A percentile compares a stretch with the other conserved stretches of the same genome.
Evolutionary conservation across 768 basidiomycete genomes (phyloP).

Genomic region (Infundibulicybe gibba): DNA sequence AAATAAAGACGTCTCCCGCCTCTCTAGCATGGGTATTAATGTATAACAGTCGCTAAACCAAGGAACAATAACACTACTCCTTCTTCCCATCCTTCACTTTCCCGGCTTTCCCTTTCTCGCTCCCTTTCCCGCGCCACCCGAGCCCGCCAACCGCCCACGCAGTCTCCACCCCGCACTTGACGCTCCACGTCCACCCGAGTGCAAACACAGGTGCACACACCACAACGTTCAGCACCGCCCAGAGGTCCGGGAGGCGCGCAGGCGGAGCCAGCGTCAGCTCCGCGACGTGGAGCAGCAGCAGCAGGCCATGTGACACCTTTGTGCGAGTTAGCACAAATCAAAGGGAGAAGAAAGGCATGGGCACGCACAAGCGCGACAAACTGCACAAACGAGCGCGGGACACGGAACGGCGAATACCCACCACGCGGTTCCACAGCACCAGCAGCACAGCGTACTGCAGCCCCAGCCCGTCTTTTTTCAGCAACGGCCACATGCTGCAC

Average conservation of each 20-base stretch:
- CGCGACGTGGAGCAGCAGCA: slow-evolving; percentile 47
- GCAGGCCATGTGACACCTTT: no score
- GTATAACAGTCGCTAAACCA: no score
- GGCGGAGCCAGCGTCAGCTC: slow-evolving; percentile 67
- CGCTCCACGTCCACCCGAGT: slow-evolving; percentile 86
- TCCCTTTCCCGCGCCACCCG: slow-evolving; percentile 9
- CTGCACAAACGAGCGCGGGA: slow-evolving; percentile 47
- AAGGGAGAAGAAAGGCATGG: slow-evolving; percentile 1
- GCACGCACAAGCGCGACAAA: slow-evolving; percentile 48
- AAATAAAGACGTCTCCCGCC: no score
- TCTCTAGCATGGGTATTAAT: no score
- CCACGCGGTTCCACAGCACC: slow-evolving; percentile 76
- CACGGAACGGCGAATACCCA: slow-evolving; percentile 73
- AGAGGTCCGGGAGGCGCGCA: slow-evolving; percentile 79
- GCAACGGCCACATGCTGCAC: slow-evolving; percentile 89
- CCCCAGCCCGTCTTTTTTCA: slow-evolving; percentile 74
- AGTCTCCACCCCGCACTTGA: slow-evolving; percentile 75
- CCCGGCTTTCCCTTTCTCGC: slow-evolving; percentile 5
- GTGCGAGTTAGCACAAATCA: no score
- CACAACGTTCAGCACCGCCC: slow-evolving; percentile 80
- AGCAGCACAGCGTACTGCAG: slow-evolving; percentile 69
- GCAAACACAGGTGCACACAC: slow-evolving; percentile 78
- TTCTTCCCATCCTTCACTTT: slow-evolving; percentile 4
- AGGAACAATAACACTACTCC: not conserved
- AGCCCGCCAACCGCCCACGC: slow-evolving; percentile 75